A percentile compares a stretch with the other conserved stretches of the same genome.
Conservation (phyloP, 176 grass and related monocot genomes). For the Lolium multiflorum region DNA sequence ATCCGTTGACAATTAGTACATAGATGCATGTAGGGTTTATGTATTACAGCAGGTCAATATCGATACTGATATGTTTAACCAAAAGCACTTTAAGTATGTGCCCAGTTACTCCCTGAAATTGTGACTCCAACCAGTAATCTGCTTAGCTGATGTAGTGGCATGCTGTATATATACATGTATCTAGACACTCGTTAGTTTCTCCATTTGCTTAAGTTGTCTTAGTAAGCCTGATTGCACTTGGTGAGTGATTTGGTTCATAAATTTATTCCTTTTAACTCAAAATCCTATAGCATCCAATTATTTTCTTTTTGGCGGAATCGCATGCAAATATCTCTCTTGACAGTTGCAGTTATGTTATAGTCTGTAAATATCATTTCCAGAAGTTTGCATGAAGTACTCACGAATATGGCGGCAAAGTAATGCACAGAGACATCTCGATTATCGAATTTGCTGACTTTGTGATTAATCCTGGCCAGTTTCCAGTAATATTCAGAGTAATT, state of each 20-base stretch:
- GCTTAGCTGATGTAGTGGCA: not conserved
- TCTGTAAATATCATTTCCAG: constrained; percentile 20
- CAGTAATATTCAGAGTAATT: not conserved
- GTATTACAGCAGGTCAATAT: constrained; percentile 9
- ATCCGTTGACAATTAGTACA: not conserved
- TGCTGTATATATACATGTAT: constrained; percentile 2
- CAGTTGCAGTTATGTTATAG: not conserved
- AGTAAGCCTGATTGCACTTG: constrained; percentile 9
- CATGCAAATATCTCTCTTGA: not conserved
- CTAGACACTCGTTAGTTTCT: constrained; percentile 2
- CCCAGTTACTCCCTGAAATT: constrained; percentile 20
- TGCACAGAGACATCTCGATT: not conserved
- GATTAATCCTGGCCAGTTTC: constrained; percentile 23
- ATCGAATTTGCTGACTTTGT: not conserved
- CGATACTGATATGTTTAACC: not conserved
- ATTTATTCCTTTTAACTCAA: constrained; percentile 24
- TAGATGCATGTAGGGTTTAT: not conserved
- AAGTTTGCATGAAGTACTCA: constrained; percentile 9
- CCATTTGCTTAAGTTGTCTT: constrained; percentile 7
- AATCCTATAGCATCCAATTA: not conserved
- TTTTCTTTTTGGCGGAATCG: not conserved
- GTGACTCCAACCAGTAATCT: not conserved
- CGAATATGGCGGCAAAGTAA: not conserved
- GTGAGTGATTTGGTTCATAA: constrained; percentile 1
- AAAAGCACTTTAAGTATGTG: not conserved